A percentile compares a stretch with the other conserved stretches of the same genome.
Evolutionary conservation across 2,329 filamentous ascomycete genomes (phyloP).

Genomic region (Pseudovirgaria hyperparasitica): DNA sequence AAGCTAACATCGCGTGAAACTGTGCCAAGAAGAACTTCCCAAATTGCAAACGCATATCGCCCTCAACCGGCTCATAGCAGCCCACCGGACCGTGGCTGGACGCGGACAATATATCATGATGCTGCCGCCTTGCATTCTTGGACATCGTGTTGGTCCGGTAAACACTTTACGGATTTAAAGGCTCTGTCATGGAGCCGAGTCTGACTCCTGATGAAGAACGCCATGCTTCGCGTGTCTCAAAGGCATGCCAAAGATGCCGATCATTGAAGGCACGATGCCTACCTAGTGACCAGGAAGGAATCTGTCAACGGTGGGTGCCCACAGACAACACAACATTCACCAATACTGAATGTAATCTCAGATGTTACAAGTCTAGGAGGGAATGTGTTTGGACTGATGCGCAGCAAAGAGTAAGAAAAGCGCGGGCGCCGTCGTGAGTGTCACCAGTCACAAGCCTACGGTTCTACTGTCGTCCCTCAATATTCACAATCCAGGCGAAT

Average conservation of each 20-base stretch:
- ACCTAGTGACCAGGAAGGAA: conserved; percentile 15
- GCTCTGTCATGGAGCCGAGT: too few relatives aligned
- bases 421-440: conserved; percentile 20
- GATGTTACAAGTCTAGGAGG: conserved; percentile 13
- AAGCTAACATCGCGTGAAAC: too few relatives aligned
- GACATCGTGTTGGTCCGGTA: too few relatives aligned
- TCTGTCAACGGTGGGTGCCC: conserved; percentile 16
- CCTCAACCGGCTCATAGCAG: too few relatives aligned
- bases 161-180: too few relatives aligned
- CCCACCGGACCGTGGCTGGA: too few relatives aligned
- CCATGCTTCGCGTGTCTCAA: conserved; percentile 15
- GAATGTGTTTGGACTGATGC: conserved; percentile 21
- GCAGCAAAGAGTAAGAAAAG: conserved; percentile 13
- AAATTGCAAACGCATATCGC: too few relatives aligned
- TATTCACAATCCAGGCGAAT: conserved; percentile 13
- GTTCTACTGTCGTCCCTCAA: neutral
- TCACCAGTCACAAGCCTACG: neutral
- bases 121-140: too few relatives aligned
- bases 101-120: too few relatives aligned
- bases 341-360: conserved; percentile 3
- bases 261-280: conserved; percentile 20
- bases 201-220: too few relatives aligned
- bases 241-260: conserved; percentile 22
- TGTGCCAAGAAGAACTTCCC: too few relatives aligned
- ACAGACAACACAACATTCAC: neutral